These are phyloP conservation scores for Ceratocystis lukuohia DNA, from an alignment of 2,329 filamentous ascomycete species.

Conservation along the genomic window DNA sequence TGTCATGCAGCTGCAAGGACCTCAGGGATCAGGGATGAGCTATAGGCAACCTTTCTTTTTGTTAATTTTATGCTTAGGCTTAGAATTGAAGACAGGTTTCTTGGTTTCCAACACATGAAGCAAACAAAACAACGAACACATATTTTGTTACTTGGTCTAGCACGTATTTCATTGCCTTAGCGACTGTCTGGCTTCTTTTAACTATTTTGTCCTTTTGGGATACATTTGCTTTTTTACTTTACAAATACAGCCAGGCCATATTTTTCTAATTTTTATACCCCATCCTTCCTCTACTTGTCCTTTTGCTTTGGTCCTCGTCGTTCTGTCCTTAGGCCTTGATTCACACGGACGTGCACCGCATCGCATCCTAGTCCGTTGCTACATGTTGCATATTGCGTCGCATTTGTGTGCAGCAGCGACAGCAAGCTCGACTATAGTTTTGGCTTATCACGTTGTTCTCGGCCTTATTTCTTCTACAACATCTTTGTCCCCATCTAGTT, in stretches of 20 bases:
- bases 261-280: neutral
- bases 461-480: neutral
- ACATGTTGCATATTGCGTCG: neutral
- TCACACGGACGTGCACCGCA: constrained; percentile 5
- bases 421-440: neutral
- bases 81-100: constrained; percentile 8
- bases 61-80: neutral
- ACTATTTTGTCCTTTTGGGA: neutral
- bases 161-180: neutral
- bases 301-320: neutral
- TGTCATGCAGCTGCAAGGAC: neutral
- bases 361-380: neutral
- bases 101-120: neutral
- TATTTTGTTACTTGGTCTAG: neutral
- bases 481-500: neutral
- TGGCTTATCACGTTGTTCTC: neutral
- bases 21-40: neutral
- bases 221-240: neutral
- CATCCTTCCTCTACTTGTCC: neutral
- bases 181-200: constrained; percentile 6
- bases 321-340: neutral
- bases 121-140: constrained; percentile 3
- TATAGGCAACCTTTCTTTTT: neutral
- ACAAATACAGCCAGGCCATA: neutral
- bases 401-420: neutral